These are phyloP conservation scores for Microbotryomycetes sp. DNA, from an alignment of 1,284 basidiomycete genomes.

Conservation along the genomic window DNA sequence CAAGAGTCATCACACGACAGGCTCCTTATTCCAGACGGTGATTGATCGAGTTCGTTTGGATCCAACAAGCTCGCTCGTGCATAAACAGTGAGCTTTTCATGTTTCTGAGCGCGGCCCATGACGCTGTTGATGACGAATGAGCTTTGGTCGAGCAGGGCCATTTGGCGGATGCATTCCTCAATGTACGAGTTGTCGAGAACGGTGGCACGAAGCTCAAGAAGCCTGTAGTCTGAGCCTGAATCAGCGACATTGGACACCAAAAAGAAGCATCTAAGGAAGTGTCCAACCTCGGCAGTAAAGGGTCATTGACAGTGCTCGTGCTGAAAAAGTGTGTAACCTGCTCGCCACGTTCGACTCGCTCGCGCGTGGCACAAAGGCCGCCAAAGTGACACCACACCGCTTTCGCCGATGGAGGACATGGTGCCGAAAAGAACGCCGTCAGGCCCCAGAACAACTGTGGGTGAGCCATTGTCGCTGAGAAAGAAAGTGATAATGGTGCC, in stretches of 20 bases:
- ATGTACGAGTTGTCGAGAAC: not conserved
- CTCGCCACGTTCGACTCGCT: not conserved
- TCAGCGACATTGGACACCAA: too few species aligned
- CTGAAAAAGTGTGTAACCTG: not conserved
- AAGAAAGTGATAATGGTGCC: not conserved
- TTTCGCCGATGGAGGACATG: not conserved
- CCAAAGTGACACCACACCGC: not conserved
- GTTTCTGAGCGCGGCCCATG: too few species aligned
- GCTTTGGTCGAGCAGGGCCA: not conserved
- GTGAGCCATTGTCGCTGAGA: not conserved
- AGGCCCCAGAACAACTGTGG: not conserved
- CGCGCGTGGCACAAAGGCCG: not conserved
- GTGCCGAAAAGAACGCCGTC: constrained; percentile 4
- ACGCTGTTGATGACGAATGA: not conserved
- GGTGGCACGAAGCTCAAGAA: not conserved
- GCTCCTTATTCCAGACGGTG: too few species aligned
- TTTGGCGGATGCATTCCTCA: not conserved
- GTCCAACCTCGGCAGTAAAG: not conserved
- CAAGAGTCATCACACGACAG: too few species aligned
- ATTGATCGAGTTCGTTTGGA: too few species aligned
- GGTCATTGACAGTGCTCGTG: not conserved
- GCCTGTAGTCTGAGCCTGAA: too few species aligned
- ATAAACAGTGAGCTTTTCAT: too few species aligned
- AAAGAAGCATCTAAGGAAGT: too few species aligned
- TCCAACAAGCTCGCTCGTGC: too few species aligned